Evolutionary conservation across 306 rosid genomes (phyloP).

Genomic region (Pueraria montana): DNA sequence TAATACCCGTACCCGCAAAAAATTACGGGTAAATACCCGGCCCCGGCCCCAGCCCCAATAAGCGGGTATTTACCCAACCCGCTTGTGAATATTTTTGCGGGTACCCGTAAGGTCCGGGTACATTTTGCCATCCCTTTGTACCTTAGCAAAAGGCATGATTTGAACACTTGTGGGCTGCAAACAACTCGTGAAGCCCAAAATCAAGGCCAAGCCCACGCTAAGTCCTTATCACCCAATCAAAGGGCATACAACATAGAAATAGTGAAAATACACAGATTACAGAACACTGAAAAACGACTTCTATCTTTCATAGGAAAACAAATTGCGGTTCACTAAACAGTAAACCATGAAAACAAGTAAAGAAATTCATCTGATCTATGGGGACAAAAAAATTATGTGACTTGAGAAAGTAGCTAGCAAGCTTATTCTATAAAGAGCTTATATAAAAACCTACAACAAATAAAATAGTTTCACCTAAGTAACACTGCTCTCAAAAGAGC

Average conservation of each 20-base stretch:
- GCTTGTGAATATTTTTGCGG: too few species aligned
- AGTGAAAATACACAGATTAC: not conserved
- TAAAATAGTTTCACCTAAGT: slow-evolving; percentile 57
- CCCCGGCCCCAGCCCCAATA: too few species aligned
- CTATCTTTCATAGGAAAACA: slow-evolving; percentile 30
- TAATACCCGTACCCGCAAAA: too few species aligned
- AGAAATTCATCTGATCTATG: slow-evolving; percentile 43
- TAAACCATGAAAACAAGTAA: slow-evolving; percentile 27
- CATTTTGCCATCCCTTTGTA: too few species aligned
- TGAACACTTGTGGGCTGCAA: slow-evolving; percentile 1
- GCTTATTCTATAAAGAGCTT: slow-evolving; percentile 56
- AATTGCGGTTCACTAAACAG: slow-evolving; percentile 54
- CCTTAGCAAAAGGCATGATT: not conserved
- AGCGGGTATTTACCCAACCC: too few species aligned
- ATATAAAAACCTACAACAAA: slow-evolving; percentile 57
- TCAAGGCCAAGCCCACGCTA: not conserved
- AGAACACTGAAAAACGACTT: slow-evolving; percentile 19
- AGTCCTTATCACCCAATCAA: not conserved
- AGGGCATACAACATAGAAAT: not conserved
- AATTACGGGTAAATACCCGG: too few species aligned
- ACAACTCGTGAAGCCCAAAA: slow-evolving; percentile 16
- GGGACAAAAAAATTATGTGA: slow-evolving; percentile 51
- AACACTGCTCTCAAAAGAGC: slow-evolving; percentile 46
- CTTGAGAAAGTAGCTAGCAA: slow-evolving; percentile 47
- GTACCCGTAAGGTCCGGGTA: too few species aligned